Base-by-base conservation (phyloP, 805 yeast species). In the Pichia cephalocereana region DNA sequence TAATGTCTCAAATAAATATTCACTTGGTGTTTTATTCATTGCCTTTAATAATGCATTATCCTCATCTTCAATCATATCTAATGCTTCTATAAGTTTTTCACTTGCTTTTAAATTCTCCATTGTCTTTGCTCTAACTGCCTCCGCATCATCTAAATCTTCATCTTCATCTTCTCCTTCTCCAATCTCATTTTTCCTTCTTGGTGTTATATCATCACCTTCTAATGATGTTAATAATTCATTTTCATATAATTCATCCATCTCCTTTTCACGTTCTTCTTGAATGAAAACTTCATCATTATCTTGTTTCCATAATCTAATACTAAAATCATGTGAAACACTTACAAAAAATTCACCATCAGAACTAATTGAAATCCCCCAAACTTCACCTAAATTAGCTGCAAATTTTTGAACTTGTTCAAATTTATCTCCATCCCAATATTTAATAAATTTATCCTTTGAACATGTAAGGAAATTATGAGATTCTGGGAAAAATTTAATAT, bases 351-450 rank as follows among this genome's bases (percentile, higher is more conserved):
- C 68, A 3, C 96, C 96, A 55, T 75, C 78, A 27, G 68, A 66
- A 51, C 95, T 80, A 17, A 91, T 76, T n/a, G 90, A 83, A 44
- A 93, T 63, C 38, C 88, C 77, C 99, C 98, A 93, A 26, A 93
- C 95, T 68, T 93, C 98, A 49, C 88, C 77, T 50, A 88, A 95
- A 64, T 93, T 98, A 6, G 84, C 90, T 6, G 79, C 75, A 32
- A 93, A 71, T 58, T 84, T 86, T 66, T 93, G 98, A 52, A 93
- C 80, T 65, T 91, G 86, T 57, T 87, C 96, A 65, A 93, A 93
- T 66, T 93, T 93, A 58, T 86, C 95, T 55, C 98, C 99, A 65
- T 93, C 99, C 99, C 99, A 93, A 66, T 88, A 89, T 66, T 93
- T 93, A 48, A 93, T 77, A 51, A 83, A 67, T 14, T 86, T 89